Evolutionary conservation across 2,329 filamentous ascomycete genomes (phyloP).

Genomic region (Amylocarpus encephaloides): DNA sequence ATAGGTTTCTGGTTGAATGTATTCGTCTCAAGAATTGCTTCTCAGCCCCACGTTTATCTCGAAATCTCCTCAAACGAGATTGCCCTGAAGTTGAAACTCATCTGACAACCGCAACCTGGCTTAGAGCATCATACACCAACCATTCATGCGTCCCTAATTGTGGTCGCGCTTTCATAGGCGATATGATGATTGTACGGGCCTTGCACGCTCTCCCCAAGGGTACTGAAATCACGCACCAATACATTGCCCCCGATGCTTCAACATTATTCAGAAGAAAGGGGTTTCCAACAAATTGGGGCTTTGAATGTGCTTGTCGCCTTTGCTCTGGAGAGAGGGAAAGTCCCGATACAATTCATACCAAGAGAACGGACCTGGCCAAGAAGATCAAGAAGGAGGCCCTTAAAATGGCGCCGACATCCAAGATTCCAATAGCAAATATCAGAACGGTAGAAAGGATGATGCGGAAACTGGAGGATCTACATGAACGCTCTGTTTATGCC

Average conservation of each 20-base stretch:
- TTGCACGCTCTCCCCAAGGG: constrained; percentile 7
- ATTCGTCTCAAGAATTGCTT: constrained; percentile 18
- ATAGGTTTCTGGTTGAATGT: constrained; percentile 14
- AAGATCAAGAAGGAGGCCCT: constrained; percentile 11
- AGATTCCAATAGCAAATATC: constrained; percentile 2
- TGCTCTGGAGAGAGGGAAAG: constrained; percentile 9
- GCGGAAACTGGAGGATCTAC: constrained; percentile 9
- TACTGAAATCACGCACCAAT: constrained; percentile 16
- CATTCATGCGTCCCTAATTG: constrained; percentile 17
- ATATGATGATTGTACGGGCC: constrained; percentile 16
- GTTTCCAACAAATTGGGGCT: constrained; percentile 11
- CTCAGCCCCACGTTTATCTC: constrained; percentile 10
- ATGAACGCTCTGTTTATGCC: constrained; percentile 10
- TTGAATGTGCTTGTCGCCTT: constrained; percentile 11
- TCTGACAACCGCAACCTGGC: constrained; percentile 15
- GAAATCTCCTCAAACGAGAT: constrained; percentile 9
- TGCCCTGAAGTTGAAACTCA: neutral
- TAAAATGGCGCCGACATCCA: neutral
- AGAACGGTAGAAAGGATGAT: constrained; percentile 10
- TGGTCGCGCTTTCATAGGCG: constrained; percentile 12
- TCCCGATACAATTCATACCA: constrained; percentile 3
- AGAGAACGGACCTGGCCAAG: constrained; percentile 5
- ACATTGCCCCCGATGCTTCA: constrained; percentile 10
- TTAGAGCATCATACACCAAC: constrained; percentile 13
- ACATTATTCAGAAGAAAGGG: constrained; percentile 1